These are phyloP conservation scores for Bimuria novae-zelandiae DNA, from an alignment of 2,329 filamentous ascomycete genomes.

Conservation along the genomic window DNA sequence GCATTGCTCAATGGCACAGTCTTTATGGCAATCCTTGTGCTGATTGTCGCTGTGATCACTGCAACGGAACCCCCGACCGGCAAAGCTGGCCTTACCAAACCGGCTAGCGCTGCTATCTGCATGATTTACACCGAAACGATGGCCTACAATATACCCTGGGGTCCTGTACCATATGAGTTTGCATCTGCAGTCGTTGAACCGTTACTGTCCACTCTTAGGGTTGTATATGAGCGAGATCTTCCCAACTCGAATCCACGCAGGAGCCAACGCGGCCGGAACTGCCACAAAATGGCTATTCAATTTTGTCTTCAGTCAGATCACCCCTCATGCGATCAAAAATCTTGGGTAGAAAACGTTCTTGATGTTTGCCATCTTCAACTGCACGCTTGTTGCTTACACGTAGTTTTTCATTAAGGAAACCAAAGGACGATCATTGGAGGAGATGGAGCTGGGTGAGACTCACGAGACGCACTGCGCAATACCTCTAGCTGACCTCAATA, in stretches of 20 bases:
- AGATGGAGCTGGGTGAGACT: too few species aligned
- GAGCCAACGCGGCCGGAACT: conserved; percentile 56
- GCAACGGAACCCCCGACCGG: conserved; percentile 2
- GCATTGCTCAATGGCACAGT: conserved; percentile 2
- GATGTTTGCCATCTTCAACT: conserved; percentile 10
- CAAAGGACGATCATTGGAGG: too few species aligned
- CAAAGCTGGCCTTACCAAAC: neutral
- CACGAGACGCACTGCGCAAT: too few species aligned
- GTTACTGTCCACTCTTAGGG: neutral
- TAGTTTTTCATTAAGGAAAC: conserved; percentile 11
- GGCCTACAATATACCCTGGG: conserved; percentile 14
- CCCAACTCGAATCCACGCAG: conserved; percentile 49
- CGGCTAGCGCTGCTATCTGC: neutral
- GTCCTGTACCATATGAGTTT: conserved; percentile 10
- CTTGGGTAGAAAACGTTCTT: conserved; percentile 48
- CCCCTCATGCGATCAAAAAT: conserved; percentile 56
- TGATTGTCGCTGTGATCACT: conserved; percentile 11
- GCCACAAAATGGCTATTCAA: conserved; percentile 59
- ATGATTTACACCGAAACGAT: conserved; percentile 14
- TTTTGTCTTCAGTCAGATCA: conserved; percentile 52
- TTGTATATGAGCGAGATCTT: conserved; percentile 14
- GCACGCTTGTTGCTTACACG: neutral
- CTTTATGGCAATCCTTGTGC: conserved; percentile 9
- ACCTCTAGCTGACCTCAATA: too few species aligned
- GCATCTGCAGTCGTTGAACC: neutral